Percentiles rank a stretch among this genome's conserved stretches.
Evolutionary conservation across 805 yeast species (phyloP).

Genomic region (Isabelozyma gotoi): DNA sequence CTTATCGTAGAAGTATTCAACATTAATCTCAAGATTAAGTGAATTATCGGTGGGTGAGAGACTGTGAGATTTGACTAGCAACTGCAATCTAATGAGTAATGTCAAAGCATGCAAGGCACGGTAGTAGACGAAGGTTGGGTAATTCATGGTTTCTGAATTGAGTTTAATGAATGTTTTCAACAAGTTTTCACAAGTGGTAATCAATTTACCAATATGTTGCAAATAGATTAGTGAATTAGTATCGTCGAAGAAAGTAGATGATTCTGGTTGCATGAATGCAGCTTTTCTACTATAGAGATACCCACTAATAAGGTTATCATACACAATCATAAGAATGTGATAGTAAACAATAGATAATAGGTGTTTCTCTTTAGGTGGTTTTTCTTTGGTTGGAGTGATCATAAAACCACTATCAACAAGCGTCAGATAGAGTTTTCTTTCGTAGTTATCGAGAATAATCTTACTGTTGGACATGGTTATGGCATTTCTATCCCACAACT

Average conservation of each 20-base stretch:
- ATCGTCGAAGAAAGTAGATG: conserved; percentile 6
- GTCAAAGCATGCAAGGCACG: conserved; percentile 54
- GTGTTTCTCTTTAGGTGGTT: conserved; percentile 33
- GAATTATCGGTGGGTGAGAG: conserved; percentile 8
- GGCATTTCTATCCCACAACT: conserved; percentile 7
- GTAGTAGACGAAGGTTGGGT: conserved; percentile 54
- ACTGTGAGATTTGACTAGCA: conserved; percentile 44
- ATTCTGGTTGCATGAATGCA: conserved; percentile 2
- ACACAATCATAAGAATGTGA: conserved; percentile 50
- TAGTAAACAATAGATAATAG: conserved; percentile 47
- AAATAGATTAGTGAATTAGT: conserved; percentile 28
- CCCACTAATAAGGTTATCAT: conserved; percentile 51
- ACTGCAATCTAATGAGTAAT: conserved; percentile 44
- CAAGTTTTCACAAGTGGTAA: conserved; percentile 46
- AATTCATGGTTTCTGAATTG: conserved; percentile 33
- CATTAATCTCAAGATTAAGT: conserved; percentile 13
- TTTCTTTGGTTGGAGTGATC: conserved; percentile 13
- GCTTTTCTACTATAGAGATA: conserved; percentile 11
- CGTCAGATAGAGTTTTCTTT: conserved; percentile 37
- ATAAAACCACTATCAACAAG: conserved; percentile 42
- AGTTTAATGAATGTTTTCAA: conserved; percentile 44
- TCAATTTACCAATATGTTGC: conserved; percentile 40
- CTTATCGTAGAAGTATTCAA: conserved; percentile 18
- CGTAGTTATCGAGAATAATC: conserved; percentile 37
- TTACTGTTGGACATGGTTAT: conserved; percentile 12